Evolutionary conservation across 495 filamentous ascomycete species (phyloP), one percentile per base, ranked within the genome.

Genomic region (Penicillium mononematosum): DNA sequence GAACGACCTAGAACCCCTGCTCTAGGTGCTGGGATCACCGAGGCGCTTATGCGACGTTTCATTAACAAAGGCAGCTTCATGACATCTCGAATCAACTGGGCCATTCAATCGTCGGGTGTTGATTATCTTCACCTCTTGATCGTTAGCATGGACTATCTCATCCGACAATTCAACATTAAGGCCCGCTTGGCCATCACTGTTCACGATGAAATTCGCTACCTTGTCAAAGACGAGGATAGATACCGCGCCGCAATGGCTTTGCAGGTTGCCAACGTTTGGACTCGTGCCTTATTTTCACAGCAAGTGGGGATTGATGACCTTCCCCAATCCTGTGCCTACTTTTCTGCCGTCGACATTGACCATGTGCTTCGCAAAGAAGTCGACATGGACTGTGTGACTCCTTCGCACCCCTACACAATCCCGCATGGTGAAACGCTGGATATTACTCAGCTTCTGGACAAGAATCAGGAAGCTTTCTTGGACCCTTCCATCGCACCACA

Each of bases 1-100:
- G 92, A 96, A 62, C 78, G 83, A 20, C 95, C 94, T 9, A 83
- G 90, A 19, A 99, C 94, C 1, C 94, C 94, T 0, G 90, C 96
- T 14, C 79, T 99, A n/a, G 95, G 88, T 12, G 94, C 94, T 16
- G 93, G 94, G 11, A 98, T 99, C 66, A 99, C 94, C 0, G 92
- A 98, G 69, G 94, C 94, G 0, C 77, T 99, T 16, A 91, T 92
- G 86, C 79, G 85, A 43, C 85, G 90, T 32, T 95, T 87, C 66
- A 85, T 98, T 62, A 91, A 84, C 70, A 92, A 88, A 64, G 92
- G 92, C 29, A 90, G 87, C 45, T 99, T 93, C 74, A 88, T 99
- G 77, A 95, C 95, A 3, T 94, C 89, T 34, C 85, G 94, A 17
- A 96, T 99, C 75, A 99, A 99, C 68, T 99, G 94, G 94, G 94